Base-by-base conservation (phyloP, 1,284 basidiomycete species). In the Papiliotrema laurentii region DNA sequence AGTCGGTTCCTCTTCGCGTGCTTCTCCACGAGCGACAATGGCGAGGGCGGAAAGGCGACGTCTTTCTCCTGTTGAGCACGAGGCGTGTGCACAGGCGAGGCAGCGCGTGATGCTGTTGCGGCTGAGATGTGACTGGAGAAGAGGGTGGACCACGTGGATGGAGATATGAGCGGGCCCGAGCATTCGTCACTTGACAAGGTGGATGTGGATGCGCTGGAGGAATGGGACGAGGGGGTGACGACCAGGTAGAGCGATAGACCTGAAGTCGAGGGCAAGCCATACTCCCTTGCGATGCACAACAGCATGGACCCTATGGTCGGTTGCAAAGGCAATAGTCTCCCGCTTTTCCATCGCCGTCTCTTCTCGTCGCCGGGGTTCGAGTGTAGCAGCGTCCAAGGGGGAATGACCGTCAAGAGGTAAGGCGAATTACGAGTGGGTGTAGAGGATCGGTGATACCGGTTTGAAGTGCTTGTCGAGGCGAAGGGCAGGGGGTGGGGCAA, bases 221-320 rank as follows among this genome's bases (percentile, higher is more conserved):
- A 49, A 11, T 49, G 49, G 7, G 51, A 48, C 1, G 55, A 53
- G 9, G 19, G 25, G 30, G 44, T 43, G n/a, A 37, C 49, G 35
- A 57, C 66, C 5, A 74, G 59, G 52, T 68, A 74, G 0, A 73
- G 50, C n/a, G 43, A 52, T n/a, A 74, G 47, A 0, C 71, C 72
- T 2, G 51, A 42, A 4, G 64, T 69, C 4, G 61, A 66, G 10
- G 72, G 72, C 18, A 74, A 51, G 2, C 65, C 67, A 41, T 68
- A 74, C 49, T 74, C 72, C 44, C 64, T 61, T 5, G 68, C 71
- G 22, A 74, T 71, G 18, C 57, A 56, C 10, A 64, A 51, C n/a
- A 71, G 54, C 72, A 74, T 74, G 4, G 55, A 59, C 5, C 62
- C 64, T 3, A 74, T 46, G 3, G 68, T 71, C 18, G 68, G 63